phyloP scores from a whole-genome alignment of 2,329 filamentous ascomycete genomes.

The Ceratocystis cubensis region DNA sequence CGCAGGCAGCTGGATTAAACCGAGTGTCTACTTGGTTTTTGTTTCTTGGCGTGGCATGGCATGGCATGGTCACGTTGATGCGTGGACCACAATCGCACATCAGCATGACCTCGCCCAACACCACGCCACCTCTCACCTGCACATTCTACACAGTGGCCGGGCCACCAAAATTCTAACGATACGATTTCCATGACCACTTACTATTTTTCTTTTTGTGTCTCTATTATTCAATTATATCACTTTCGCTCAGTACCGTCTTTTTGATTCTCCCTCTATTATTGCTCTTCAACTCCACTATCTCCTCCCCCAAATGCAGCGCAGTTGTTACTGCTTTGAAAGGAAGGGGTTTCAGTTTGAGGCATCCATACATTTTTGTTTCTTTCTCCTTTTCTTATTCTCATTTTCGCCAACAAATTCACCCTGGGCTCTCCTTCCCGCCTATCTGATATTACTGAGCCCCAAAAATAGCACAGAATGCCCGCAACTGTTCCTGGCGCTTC shows the following conservation, averaged over 20 bases:
- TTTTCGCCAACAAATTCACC: neutral
- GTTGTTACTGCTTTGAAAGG: constrained; percentile 3
- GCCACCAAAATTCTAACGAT: constrained; percentile 6
- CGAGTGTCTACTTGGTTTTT: neutral
- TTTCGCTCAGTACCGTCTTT: constrained; percentile 6
- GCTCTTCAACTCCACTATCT: neutral
- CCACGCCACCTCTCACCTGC: neutral
- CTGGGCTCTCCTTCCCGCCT: neutral
- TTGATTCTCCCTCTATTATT: neutral
- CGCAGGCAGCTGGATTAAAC: constrained; percentile 55
- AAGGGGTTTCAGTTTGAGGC: neutral
- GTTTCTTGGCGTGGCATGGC: neutral
- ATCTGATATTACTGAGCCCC: neutral
- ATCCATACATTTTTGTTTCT: constrained; percentile 6
- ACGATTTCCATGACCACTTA: constrained; percentile 15
- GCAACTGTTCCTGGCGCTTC: neutral
- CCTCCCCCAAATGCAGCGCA: neutral
- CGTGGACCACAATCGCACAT: neutral
- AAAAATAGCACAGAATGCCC: neutral
- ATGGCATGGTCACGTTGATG: constrained; percentile 17
- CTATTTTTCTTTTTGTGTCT: constrained; percentile 14
- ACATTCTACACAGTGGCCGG: neutral
- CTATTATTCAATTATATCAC: neutral
- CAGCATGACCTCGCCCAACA: neutral
- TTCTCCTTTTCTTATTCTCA: neutral